Evolutionary conservation across 2,329 filamentous ascomycete genomes (phyloP).

Genomic region (Ustulina deusta): DNA sequence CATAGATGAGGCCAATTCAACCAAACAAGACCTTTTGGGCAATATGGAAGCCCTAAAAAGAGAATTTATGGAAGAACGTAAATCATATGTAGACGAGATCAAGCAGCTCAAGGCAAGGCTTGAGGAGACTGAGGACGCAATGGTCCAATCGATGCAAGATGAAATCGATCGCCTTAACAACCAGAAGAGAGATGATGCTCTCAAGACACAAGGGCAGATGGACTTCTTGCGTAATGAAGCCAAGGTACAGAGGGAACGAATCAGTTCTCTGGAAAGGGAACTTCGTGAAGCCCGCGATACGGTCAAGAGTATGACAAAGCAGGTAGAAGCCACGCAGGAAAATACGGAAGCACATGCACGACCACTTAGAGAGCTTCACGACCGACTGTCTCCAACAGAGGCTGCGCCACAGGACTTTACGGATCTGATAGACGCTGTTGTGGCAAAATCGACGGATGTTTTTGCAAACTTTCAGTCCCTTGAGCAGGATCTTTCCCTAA

Average conservation of each 20-base stretch:
- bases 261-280: conserved; percentile 69
- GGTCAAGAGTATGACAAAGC: conserved; percentile 62
- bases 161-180: conserved; percentile 75
- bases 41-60: conserved; percentile 94
- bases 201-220: conserved; percentile 71
- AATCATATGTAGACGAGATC: conserved; percentile 84
- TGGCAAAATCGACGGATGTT: conserved; percentile 68
- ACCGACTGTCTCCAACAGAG: conserved; percentile 67
- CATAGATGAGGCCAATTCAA: conserved; percentile 88
- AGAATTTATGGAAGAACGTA: conserved; percentile 88
- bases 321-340: conserved; percentile 64
- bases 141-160: conserved; percentile 78
- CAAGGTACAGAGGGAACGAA: conserved; percentile 69
- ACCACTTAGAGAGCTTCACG: conserved; percentile 69
- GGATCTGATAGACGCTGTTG: conserved; percentile 70
- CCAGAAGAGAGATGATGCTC: conserved; percentile 67
- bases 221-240: conserved; percentile 72
- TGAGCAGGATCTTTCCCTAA: conserved; percentile 69
- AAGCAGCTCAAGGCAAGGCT: conserved; percentile 79
- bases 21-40: conserved; percentile 91
- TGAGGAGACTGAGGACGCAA: conserved; percentile 91
- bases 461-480: conserved; percentile 69
- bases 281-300: conserved; percentile 68
- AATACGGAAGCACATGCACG: conserved; percentile 63
- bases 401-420: conserved; percentile 66